Evolutionary conservation across 306 rosid species (phyloP), one percentile per base, ranked within the genome.

Genomic region (Cyamopsis tetragonoloba): DNA sequence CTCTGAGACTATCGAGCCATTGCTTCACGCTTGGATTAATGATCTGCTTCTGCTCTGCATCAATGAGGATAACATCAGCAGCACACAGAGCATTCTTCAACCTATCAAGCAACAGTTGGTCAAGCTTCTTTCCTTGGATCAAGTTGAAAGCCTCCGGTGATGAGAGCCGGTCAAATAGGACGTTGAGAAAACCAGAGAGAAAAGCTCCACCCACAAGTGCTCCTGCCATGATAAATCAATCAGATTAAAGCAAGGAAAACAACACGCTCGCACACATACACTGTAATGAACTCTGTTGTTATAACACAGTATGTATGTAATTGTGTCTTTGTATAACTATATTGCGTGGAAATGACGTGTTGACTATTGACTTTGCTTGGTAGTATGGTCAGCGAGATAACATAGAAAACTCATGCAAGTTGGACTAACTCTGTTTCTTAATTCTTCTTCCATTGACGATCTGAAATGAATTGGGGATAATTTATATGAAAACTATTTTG

Each of bases 31-130:
- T 0, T 0, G 22, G n/a, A 22, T 32, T 5, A 4, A 0, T 8
- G 2, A 70, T 4, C 14, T 80, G 78, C 35, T 70, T 70, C n/a
- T 41, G 38, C 42, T 75, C 78, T 0, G 84, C 84, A 43, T 80
- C 78, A 11, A 49, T 44, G 2, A 80, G 51, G 7, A 79, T 22
- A 2, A 27, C 22, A 13, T 22, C 43, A 4, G 30, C 56, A 1
- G 43, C 39, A 49, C 11, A 23, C 32, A 80, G 4, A 7, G 51
- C 19, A 1, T 50, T 7, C 49, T 48, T 13, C 44, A 80, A 2
- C 74, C 49, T 3, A 11, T 10, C 39, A 14, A 66, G 27, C 19
- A 46, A 7, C 0, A 17, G 17, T 1, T 39, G 2, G 20, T 24
- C 26, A 10, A 32, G 47, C 26, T 79, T 70, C 53, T 31, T 34